These are phyloP conservation scores for Venturia oleaginea DNA, from an alignment of 2,329 filamentous ascomycete species.

Conservation along the genomic window DNA sequence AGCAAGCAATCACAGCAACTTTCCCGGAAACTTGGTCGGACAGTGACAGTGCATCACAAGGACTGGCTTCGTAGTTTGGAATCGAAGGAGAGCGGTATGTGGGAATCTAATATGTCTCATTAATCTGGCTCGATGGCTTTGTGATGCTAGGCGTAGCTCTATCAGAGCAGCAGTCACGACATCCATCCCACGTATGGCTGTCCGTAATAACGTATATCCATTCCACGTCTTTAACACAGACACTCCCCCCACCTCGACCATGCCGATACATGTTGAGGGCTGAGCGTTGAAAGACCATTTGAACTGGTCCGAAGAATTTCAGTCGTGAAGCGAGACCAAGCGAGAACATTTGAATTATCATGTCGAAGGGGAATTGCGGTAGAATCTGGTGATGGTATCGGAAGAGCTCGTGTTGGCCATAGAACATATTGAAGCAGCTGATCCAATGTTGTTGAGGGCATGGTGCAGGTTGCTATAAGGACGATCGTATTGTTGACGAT, in stretches of 20 bases:
- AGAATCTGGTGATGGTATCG: neutral
- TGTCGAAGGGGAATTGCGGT: neutral
- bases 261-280: neutral
- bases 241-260: neutral
- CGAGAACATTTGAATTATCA: neutral
- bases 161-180: too few species aligned
- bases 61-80: too few species aligned
- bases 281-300: neutral
- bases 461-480: neutral
- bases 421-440: neutral
- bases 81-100: too few species aligned
- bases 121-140: too few species aligned
- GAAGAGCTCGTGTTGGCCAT: neutral
- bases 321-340: neutral
- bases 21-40: too few species aligned
- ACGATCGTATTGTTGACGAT: neutral
- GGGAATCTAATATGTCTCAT: too few species aligned
- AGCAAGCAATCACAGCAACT: too few species aligned
- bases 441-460: neutral
- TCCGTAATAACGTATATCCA: neutral
- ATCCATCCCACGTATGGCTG: neutral
- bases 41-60: too few species aligned
- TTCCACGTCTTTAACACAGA: slow-evolving; percentile 8
- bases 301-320: neutral
- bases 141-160: too few species aligned